Evolutionary conservation across 2,329 filamentous ascomycete species (phyloP), one percentile per base, ranked within the genome.

Genomic region (Pseudopyricularia cyperi): DNA sequence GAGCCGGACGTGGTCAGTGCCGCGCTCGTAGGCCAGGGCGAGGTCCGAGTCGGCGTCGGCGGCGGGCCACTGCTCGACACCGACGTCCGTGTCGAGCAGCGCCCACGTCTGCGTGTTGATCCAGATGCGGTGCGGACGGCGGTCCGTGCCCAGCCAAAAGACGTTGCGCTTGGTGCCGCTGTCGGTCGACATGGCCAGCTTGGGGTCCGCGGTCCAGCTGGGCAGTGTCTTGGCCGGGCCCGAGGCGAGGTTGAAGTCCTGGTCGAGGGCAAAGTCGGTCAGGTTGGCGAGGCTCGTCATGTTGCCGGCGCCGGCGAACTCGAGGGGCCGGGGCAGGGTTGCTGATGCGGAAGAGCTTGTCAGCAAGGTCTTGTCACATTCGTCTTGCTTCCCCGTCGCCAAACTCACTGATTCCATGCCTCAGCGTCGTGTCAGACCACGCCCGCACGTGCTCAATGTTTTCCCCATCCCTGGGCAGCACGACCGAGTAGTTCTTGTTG

Each of bases 91-190:
- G 0, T 69, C 71, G 54, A 72, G 70, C 12, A 72, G 62, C 28
- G 71, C 57, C 5, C 72, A 17, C 53, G 72, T 72, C 61, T 72
- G 72, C 46, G 72, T 49, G 17, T 64, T 63, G 7, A 73, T 65
- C 57, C 63, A 66, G 47, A 66, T 65, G 55, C 65, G 65, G 53
- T 64, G 65, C 54, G 57, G 66, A 56, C 46, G 52, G 49, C 56
- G 54, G 46, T 56, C 58, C n/a, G 61, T 55, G 14, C 61, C 61
- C 37, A 61, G 60, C 47, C 59, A 50, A 8, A 53, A 54, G 46
- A 64, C 62, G 51, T 52, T 49, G 9, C 51, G 46, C 46, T 52
- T 39, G 51, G 48, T 51, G 39, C 39, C 39, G 19, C 19, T 50
- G 46, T 39, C 51, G 44, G 51, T 37, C 24, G 34, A 60, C 62